Base-by-base conservation (phyloP, 2,329 filamentous ascomycete genomes). In the Fonsecaea nubica region DNA sequence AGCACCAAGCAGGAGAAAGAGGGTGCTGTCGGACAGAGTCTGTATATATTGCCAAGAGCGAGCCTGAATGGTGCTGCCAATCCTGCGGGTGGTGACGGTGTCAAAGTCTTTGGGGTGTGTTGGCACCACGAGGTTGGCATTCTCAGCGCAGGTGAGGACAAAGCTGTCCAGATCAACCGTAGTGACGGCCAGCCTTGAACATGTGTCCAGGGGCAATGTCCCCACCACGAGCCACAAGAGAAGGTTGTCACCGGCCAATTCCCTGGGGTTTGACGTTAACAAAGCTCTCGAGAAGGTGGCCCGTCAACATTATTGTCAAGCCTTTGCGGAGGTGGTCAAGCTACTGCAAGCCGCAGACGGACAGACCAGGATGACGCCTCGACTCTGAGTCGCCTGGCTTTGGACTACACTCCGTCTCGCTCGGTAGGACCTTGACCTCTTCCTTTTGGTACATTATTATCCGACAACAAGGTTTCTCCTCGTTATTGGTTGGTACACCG, bases 121-220 rank as follows among this genome's bases (percentile, higher is more conserved):
- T 99, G 95, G 95, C 92, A 97, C 78, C 83, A 85, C 76, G 86
- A 88, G 6, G 88, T 96, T 75, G 96, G 95, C 1, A 94, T 99
- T 76, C 90, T 97, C 53, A 96, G 92, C 75, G 93, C 84, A 52
- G 93, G 94, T 15, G 93, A 98, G 84, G 95, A 99, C 76, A 97
- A 95, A 82, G 89, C 87, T 81, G 89, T 99, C 74, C 95, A 99
- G 83, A 88, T 99, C 67, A 97, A 99, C 79, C 85, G 86, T 18
- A 70, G 68, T 56, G 65, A 72, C 38, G 58, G 65, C 12, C 62
- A 63, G 55, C 61, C 64, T 40, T 71, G 62, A 71, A 50, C 32
- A 33, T n/a, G 13, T 50, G 45, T 30, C 21, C 18, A 13, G 1
- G 45, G 18, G 25, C 21, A 30, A 50, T 30, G 18, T 50, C 45